Evolutionary conservation across 768 basidiomycete species (phyloP).

Genomic region (Rhizopogon salebrosus): DNA sequence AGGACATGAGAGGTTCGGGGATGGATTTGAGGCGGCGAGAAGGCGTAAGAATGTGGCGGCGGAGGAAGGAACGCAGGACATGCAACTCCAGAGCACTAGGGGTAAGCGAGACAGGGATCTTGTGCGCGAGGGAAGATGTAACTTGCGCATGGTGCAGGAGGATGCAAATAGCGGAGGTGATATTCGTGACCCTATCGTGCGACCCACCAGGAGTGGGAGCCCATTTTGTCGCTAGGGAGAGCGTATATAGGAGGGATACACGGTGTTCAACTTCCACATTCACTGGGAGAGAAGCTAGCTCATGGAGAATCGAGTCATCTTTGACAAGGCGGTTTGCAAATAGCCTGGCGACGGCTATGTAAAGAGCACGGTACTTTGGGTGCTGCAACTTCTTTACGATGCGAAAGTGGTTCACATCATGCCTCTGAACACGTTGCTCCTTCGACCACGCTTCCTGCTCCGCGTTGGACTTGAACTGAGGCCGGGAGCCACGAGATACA

Average conservation of each 20-base stretch:
- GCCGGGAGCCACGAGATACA: conserved; percentile 17
- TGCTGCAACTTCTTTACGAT: conserved; percentile 39
- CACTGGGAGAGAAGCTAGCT: conserved; percentile 30
- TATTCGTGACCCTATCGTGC: conserved; percentile 61
- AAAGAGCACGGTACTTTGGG: conserved; percentile 56
- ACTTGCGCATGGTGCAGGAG: conserved; percentile 41
- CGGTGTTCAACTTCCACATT: conserved; percentile 19
- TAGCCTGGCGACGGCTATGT: conserved; percentile 56
- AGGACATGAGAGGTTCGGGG: conserved; percentile 62
- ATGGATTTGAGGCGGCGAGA: conserved; percentile 41
- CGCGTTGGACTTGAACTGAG: conserved; percentile 15
- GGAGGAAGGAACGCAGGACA: conserved; percentile 51
- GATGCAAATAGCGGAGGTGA: conserved; percentile 56
- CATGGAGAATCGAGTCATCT: conserved; percentile 38
- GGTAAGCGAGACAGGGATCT: conserved; percentile 17
- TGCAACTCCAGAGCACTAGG: conserved; percentile 31
- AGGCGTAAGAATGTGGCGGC: conserved; percentile 54
- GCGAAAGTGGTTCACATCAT: conserved; percentile 25
- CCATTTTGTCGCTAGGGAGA: conserved; percentile 67
- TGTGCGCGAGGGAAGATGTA: conserved; percentile 3
- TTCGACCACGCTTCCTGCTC: conserved; percentile 21
- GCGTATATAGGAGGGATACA: conserved; percentile 8
- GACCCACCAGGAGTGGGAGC: conserved; percentile 54
- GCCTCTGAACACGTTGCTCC: conserved; percentile 14
- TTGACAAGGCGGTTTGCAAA: conserved; percentile 47